A percentile compares a stretch with the other conserved stretches of the same genome.
These are phyloP conservation scores for Kuraishia molischiana DNA, from an alignment of 805 yeast genomes.

Conservation along the genomic window DNA sequence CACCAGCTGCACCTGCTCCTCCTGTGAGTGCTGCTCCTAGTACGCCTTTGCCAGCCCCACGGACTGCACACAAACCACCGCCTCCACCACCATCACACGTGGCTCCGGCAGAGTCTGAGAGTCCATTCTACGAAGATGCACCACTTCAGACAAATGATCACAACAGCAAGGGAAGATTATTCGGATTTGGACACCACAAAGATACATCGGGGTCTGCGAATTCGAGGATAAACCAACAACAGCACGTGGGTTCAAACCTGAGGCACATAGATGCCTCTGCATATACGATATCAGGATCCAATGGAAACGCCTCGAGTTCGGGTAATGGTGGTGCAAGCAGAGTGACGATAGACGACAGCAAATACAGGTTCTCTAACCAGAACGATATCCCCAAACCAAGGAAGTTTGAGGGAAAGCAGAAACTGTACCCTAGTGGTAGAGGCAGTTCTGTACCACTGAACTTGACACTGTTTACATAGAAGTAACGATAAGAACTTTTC, in stretches of 20 bases:
- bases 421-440: slow-evolving; percentile 90
- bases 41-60: slow-evolving; percentile 4
- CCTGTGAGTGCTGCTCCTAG: slow-evolving; percentile 9
- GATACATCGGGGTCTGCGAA: slow-evolving; percentile 19
- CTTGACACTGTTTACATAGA: slow-evolving; percentile 23
- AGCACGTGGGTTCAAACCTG: slow-evolving; percentile 37
- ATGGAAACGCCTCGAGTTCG: slow-evolving; percentile 8
- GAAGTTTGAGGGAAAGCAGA: slow-evolving; percentile 56
- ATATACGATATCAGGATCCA: slow-evolving; percentile 45
- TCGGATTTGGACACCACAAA: slow-evolving; percentile 10
- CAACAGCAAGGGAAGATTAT: neutral
- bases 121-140: slow-evolving; percentile 11
- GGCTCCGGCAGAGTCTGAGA: slow-evolving; percentile 5
- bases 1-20: slow-evolving; percentile 11
- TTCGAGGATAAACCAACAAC: slow-evolving; percentile 27
- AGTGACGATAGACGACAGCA: slow-evolving; percentile 55
- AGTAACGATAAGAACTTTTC: neutral
- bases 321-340: slow-evolving; percentile 11
- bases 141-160: slow-evolving; percentile 15
- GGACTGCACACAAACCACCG: slow-evolving; percentile 12
- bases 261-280: slow-evolving; percentile 57
- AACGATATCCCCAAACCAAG: slow-evolving; percentile 83
- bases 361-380: slow-evolving; percentile 62
- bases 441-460: slow-evolving; percentile 88
- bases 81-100: slow-evolving; percentile 22